A percentile compares a stretch with the other conserved stretches of the same genome.
Evolutionary conservation across 1,284 basidiomycete genomes (phyloP).

Genomic region (Pulchroboletus neoregius): DNA sequence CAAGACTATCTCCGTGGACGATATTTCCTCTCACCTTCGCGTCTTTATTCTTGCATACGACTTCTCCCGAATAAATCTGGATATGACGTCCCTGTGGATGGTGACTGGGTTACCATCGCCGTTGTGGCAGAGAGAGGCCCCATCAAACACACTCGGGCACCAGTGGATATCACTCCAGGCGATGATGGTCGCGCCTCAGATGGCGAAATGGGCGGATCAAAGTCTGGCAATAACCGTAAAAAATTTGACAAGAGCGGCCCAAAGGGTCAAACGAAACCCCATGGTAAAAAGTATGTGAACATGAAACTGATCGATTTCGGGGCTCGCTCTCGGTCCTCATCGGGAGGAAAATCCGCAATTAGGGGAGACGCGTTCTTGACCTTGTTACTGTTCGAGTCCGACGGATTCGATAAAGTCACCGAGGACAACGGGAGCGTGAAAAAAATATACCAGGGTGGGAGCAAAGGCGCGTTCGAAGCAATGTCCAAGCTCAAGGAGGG

Average conservation of each 20-base stretch:
- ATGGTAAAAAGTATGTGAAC: conserved; percentile 80
- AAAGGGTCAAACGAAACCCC: conserved; percentile 37
- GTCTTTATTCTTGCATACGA: conserved; percentile 81
- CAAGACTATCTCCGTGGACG: conserved; percentile 82
- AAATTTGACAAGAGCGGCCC: conserved; percentile 27
- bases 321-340: conserved; percentile 50
- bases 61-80: conserved; percentile 74
- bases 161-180: conserved; percentile 50
- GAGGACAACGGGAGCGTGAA: conserved; percentile 47
- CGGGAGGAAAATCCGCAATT: conserved; percentile 51
- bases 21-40: conserved; percentile 84
- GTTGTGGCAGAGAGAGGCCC: conserved; percentile 84
- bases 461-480: conserved; percentile 87
- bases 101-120: conserved; percentile 90
- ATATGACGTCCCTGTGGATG: conserved; percentile 87
- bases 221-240: conserved; percentile 17
- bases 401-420: conserved; percentile 55
- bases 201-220: conserved; percentile 28
- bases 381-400: conserved; percentile 85
- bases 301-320: conserved; percentile 85
- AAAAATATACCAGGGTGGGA: conserved; percentile 81
- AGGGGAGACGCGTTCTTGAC: conserved; percentile 82
- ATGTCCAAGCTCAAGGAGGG: conserved; percentile 84
- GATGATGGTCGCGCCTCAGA: conserved; percentile 39
- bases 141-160: conserved; percentile 62